Evolutionary conservation across 2,329 filamentous ascomycete species (phyloP), one percentile per base, ranked within the genome.

Genomic region (Purpureocillium takamizusanense): DNA sequence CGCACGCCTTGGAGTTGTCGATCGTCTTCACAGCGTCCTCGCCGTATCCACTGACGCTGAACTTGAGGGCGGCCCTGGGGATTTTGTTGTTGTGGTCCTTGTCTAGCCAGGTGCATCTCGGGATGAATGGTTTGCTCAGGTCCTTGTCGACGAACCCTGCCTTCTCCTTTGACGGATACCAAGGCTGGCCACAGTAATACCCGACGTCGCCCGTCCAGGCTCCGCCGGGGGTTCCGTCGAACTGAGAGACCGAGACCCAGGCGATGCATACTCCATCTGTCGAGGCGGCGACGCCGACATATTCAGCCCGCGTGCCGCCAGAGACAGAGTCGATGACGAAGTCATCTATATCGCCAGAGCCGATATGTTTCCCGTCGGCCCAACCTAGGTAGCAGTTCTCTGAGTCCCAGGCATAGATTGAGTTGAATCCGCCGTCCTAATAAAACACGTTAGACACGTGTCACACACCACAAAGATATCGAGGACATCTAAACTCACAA

Each of bases 181-280:
- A 40, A 7, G 23, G 11, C 23, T 38, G 40, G 9, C 36, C 40
- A 32, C 36, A 42, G 7, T 42, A 3, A 21, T 34, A 29, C 3
- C 36, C 40, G 21, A 42, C 21, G 15, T 42, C 40, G 14, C 40
- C 40, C 11, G 40, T 42, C 40, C 40, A 42, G n/a, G 40, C 23
- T 12, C 40, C 40, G 13, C 40, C 40, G 3, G 18, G 3, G 13
- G 40, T 42, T 9, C 35, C 33, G 15, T 42, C 40, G 28, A 35
- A 34, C 40, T 38, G 38, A 4, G 38, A 32, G 27, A 42, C 40
- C 6, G 40, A 31, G 28, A 42, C 38, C 40, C 35, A 42, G 13
- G 40, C 28, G 16, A 42, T 36, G 16, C 40, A 42, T 1, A 42
- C 33, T 7, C 36, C 40, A 15, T 42, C 18, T 29, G 38, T 42